Conservation (phyloP, 257 asterid genomes). For the Ehretia macrophylla region DNA sequence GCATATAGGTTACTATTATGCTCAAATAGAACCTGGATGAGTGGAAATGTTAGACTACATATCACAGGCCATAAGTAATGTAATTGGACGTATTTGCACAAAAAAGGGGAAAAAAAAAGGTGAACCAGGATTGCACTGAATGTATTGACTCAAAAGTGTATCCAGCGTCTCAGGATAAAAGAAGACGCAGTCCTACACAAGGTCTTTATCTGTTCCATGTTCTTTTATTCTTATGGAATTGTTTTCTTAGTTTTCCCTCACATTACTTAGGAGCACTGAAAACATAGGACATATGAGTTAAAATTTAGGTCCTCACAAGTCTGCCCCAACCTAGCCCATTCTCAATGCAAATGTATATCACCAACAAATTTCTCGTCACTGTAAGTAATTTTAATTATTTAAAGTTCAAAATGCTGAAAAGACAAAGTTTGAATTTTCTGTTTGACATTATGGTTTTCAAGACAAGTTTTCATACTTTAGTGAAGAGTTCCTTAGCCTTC, state of each 20-base stretch:
- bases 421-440: not conserved
- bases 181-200: too few relatives aligned
- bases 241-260: too few relatives aligned
- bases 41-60: constrained; percentile 12
- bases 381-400: too few relatives aligned
- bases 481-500: constrained; percentile 95
- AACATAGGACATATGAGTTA: not conserved
- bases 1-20: constrained; percentile 92
- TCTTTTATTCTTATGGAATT: too few relatives aligned
- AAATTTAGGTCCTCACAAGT: not conserved
- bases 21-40: constrained; percentile 68
- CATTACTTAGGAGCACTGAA: too few relatives aligned
- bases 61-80: not conserved
- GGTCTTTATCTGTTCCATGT: too few relatives aligned
- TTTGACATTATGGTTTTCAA: constrained; percentile 10
- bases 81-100: not conserved
- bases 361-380: not conserved
- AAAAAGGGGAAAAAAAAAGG: not conserved
- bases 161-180: too few relatives aligned
- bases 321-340: not conserved
- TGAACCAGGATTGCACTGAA: too few relatives aligned
- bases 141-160: too few relatives aligned
- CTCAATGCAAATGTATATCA: not conserved
- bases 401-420: not conserved
- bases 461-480: constrained; percentile 52